Percentiles rank a stretch among this genome's conserved stretches.
Evolutionary conservation across 2,329 filamentous ascomycete genomes (phyloP).

Genomic region (Fusarium decemcellulare): DNA sequence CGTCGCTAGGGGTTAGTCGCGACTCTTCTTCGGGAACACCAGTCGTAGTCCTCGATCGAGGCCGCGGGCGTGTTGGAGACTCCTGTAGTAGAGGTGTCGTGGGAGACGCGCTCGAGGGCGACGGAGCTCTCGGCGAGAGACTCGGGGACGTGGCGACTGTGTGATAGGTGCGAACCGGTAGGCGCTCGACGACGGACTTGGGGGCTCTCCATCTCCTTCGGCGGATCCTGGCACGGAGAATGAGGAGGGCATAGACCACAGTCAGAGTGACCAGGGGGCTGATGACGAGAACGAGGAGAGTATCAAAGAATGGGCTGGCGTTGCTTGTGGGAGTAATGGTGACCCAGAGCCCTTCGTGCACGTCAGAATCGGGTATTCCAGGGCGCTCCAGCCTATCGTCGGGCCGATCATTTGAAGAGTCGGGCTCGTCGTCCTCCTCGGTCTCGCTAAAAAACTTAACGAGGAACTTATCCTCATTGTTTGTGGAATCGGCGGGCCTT

Average conservation of each 20-base stretch:
- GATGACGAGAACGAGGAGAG: conserved; percentile 94
- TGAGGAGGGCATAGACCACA: conserved; percentile 89
- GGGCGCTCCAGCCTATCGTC: conserved; percentile 38
- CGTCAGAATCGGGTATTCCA: conserved; percentile 47
- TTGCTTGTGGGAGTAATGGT: conserved; percentile 93
- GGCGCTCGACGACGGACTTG: conserved; percentile 92
- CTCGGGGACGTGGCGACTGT: conserved; percentile 77
- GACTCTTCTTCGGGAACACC: conserved; percentile 68
- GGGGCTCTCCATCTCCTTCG: conserved; percentile 95
- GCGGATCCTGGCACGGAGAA: conserved; percentile 90
- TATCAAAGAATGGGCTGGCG: conserved; percentile 95
- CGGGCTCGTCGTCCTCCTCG: conserved; percentile 47
- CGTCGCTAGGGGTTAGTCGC: conserved; percentile 59
- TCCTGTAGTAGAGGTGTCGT: conserved; percentile 85
- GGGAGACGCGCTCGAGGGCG: conserved; percentile 75
- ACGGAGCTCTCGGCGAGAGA: conserved; percentile 70
- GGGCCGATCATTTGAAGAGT: conserved; percentile 42
- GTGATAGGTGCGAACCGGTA: conserved; percentile 97
- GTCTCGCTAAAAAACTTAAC: conserved; percentile 34
- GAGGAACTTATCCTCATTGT: conserved; percentile 35
- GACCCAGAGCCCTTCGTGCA: conserved; percentile 89
- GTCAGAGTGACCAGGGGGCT: conserved; percentile 94
- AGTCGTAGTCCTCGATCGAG: conserved; percentile 76
- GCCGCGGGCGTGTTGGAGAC: conserved; percentile 66
- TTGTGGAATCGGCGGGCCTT: conserved; percentile 9